Base-by-base conservation (phyloP, 371 early-diverging fungal genomes). In the Coemansia sp. region DNA sequence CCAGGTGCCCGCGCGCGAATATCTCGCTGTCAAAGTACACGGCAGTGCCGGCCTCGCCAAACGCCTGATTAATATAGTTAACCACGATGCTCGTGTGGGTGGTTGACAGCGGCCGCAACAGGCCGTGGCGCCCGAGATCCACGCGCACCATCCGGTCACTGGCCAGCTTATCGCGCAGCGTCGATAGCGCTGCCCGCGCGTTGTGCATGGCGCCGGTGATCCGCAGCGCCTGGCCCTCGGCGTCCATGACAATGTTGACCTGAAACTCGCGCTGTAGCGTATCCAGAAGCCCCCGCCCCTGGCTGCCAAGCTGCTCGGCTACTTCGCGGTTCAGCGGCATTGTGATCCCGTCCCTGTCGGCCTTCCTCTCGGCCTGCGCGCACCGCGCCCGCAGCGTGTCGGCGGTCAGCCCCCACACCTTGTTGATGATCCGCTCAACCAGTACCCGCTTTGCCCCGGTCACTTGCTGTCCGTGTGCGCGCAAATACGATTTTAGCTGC, bases 331-430 rank as follows among this genome's bases (percentile, higher is more conserved):
- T 51, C 4, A 75, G 59, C 11, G 58, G 55, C 62, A 75, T 44
- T 42, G 47, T 36, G 38, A 75, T 47, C 1, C 74, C 60, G 3
- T 59, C 56, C 16, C 50, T 42, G 31, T 51, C 61, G 0, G 50
- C 48, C 14, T 11, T 44, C 18, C 54, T 36, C 5, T 42, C 48
- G 14, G 36, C 46, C 54, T 46, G 53, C 24, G 43, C 44, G 6
- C 60, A 49, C 40, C 66, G 42, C 7, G 36, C 42, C 9, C 55
- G 60, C 3, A 75, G 18, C 2, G 59, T 49, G 11, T 46, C 47
- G 1, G 36, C 29, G 9, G 67, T 62, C 2, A 66, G 62, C 5
- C 75, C 66, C 75, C 75, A 75, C 29, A 72, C 62, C 1, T 54
- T 36, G 42, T 49, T 43, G 29, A 75, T 55, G 29, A 75, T 72